Base-by-base conservation (phyloP, 176 grass and related monocot genomes). In the Cymbopogon citratus region DNA sequence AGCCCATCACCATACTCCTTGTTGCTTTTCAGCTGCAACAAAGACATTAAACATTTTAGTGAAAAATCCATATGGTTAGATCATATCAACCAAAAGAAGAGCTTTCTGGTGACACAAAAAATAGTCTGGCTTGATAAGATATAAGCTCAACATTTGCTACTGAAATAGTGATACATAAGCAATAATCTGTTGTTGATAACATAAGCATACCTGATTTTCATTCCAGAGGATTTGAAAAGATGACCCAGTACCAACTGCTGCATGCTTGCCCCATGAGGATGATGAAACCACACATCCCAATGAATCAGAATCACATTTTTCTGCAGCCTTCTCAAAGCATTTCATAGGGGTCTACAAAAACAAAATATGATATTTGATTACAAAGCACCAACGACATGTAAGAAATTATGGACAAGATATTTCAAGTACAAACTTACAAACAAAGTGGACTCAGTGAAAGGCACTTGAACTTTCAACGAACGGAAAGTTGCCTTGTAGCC, bases 391-490 rank as follows among this genome's bases (percentile, higher is more conserved):
- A 71, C 18, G 66, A 60, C 82, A 60, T 84, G 31, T 36, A 75
- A 27, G 5, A 74, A 74, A 52, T 52, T 3, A 75, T 86, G n/a
- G 81, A 71, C 26, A 66, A 33, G 28, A 75, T 16, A 66, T 75
- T 23, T 80, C 14, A 63, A 29, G 35, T 62, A 66, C 63, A 57
- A 85, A 85, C 96, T 91, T 89, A 98, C 96, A 88, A 93, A 87
- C 71, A 98, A 84, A 75, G 96, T 98, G 41, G 96, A 91, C 82
- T 91, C 91, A 12, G 92, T 98, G 69, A 98, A 98, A 81, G 96
- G 96, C 63, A 93, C 91, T 98, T 95, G 92, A 90, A 98, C 89
- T 95, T 98, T 98, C 56, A 98, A 87, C n/a, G 92, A 88, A 29
- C 91, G 84, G 74, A 95, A 93, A 16, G 91, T 92, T 49, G 90